Evolutionary conservation across 805 yeast genomes (phyloP).

Genomic region (Ascoidea asiatica): DNA sequence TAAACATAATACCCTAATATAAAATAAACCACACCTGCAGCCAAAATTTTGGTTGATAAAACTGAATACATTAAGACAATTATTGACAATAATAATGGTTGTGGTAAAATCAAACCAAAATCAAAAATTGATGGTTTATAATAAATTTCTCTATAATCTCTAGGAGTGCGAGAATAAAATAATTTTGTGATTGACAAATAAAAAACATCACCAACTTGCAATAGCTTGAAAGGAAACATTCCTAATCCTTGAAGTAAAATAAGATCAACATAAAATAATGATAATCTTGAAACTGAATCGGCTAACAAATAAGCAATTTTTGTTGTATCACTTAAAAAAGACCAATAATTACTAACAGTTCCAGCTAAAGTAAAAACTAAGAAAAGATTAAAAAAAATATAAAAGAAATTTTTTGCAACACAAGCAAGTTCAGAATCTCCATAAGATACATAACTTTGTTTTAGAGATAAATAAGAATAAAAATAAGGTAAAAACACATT

Average conservation of each 20-base stretch:
- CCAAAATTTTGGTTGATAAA: conserved; percentile 43
- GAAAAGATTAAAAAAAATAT: conserved; percentile 46
- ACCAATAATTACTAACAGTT: conserved; percentile 45
- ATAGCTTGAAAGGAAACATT: conserved; percentile 43
- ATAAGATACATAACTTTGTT: conserved; percentile 40
- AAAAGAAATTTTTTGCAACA: conserved; percentile 43
- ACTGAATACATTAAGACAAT: conserved; percentile 47
- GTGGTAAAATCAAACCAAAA: conserved; percentile 48
- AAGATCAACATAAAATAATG: conserved; percentile 43
- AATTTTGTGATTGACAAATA: conserved; percentile 28
- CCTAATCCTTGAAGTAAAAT: conserved; percentile 61
- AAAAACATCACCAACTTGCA: conserved; percentile 42
- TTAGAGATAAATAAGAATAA: conserved; percentile 32
- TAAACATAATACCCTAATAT: conserved; percentile 43
- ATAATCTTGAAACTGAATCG: conserved; percentile 33
- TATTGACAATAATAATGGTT: conserved; percentile 43
- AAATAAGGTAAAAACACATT: conserved; percentile 42
- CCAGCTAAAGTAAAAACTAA: conserved; percentile 50
- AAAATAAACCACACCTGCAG: conserved; percentile 46
- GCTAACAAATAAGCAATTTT: conserved; percentile 44
- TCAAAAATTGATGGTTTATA: conserved; percentile 48
- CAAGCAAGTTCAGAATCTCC: conserved; percentile 48
- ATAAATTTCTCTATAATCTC: conserved; percentile 36
- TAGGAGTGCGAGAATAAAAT: conserved; percentile 49
- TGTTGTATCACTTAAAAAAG: conserved; percentile 43